These are phyloP conservation scores for Phytophthora sansomeana DNA, from an alignment of 352 stramenopile genomes.

Conservation along the genomic window DNA sequence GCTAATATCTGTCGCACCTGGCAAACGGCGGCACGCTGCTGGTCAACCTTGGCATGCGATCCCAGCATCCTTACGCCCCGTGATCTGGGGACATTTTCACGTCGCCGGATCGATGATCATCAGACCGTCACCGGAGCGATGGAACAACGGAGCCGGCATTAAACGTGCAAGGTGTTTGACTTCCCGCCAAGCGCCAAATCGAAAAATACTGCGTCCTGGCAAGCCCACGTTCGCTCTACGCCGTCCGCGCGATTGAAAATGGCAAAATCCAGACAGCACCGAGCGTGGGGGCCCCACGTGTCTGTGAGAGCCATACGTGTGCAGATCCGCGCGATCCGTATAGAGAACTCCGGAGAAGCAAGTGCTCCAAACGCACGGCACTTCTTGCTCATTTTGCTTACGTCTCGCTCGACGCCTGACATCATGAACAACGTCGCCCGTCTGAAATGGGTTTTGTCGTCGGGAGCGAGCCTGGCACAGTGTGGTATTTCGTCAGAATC, in stretches of 20 bases:
- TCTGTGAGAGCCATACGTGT: constrained; percentile 9
- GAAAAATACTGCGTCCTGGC: constrained; percentile 24
- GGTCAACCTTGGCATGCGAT: constrained; percentile 1
- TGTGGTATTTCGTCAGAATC: not conserved
- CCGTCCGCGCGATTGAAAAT: not conserved
- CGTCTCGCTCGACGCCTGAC: not conserved
- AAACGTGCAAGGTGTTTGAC: constrained; percentile 3
- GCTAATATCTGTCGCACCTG: constrained; percentile 1
- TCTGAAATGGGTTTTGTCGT: constrained; percentile 4
- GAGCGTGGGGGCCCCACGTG: not conserved
- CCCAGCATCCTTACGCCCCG: constrained; percentile 10
- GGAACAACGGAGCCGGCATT: constrained; percentile 4
- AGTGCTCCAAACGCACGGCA: not conserved
- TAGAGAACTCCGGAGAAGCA: constrained; percentile 14
- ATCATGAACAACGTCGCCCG: constrained; percentile 24
- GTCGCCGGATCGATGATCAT: not conserved
- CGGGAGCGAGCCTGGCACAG: constrained; percentile 6
- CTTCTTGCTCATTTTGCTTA: constrained; percentile 14
- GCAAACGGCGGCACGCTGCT: not conserved
- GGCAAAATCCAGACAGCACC: constrained; percentile 15
- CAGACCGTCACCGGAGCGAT: not conserved
- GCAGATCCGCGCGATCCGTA: constrained; percentile 26
- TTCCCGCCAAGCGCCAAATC: constrained; percentile 25
- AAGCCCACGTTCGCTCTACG: constrained; percentile 4
- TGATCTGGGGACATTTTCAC: constrained; percentile 21